Base-by-base conservation (phyloP, 2,329 filamentous ascomycete genomes). In the Knoxdaviesia capensis region DNA sequence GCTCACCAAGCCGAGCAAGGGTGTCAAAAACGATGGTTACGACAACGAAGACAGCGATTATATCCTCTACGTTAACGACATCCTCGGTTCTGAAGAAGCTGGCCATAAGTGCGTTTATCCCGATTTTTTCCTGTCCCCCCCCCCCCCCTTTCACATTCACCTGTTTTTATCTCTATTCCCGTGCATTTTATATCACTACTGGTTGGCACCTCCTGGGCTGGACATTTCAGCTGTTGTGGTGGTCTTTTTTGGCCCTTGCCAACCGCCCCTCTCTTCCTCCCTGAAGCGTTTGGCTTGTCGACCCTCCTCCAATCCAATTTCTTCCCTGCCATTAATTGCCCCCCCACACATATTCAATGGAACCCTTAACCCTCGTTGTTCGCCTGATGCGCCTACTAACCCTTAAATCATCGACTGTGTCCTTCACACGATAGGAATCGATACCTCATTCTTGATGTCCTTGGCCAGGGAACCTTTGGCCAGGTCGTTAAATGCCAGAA, bases 401-500 rank as follows among this genome's bases (percentile, higher is more conserved):
- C 20, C 20, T 20, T 20, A 20, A 20, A 20, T 3, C 20, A 20
- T 3, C 2, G 20, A 20, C 20, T 20, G 20, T 50, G 43, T 47
- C 44, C 43, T 43, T 49, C 33, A 32, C 11, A 46, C 39, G 33
- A 7, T 48, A 86, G 80, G 59, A 96, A 96, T 54, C 80, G 90
- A 41, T 98, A 98, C 56, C 73, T 96, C 47, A 98, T 98, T 52
- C 69, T 98, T 42, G 90, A 98, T 61, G 90, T 98, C 31, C 69
- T 98, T 42, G 90, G 90, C 20, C 90, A 98, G 59, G 90, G 90
- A 43, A 98, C 90, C 1, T 98, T 98, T 56, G 90, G 90, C 6
- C 90, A 98, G 62, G 90, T 98, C 32, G 90, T 98, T 46, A 98
- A 98, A 60, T 98, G 90, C 56, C 90, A 98, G 59, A 98, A 98